Base-by-base conservation (phyloP, 2,329 filamentous ascomycete species). In the Elsinoe australis region DNA sequence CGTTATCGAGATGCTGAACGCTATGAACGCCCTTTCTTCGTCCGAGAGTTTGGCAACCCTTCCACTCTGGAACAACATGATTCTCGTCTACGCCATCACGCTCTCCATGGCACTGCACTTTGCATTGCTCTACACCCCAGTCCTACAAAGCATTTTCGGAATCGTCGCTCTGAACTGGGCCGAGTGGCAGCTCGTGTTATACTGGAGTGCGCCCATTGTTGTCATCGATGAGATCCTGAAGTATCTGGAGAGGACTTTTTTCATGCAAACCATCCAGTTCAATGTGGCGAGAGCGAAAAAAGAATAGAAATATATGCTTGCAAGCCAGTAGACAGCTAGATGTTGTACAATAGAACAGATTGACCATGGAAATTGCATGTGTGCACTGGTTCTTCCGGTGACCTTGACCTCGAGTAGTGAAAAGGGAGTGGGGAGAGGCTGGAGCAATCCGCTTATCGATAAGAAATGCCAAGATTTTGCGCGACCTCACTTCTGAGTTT, bases 1-100 rank as follows among this genome's bases (percentile, higher is more conserved):
- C 36, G 88, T 95, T 52, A 96, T 98, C 61, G 92, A 98, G 71
- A 98, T 98, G 92, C 79, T 98, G 64, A 98, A 98, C 69, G 92
- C 92, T 58, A 90, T 96, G 84, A 98, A 98, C 64, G 92, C 90
- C 0, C 77, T 98, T 24, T 95, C 88, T 1, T 95, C 88, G 1
- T 94, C 87, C 66, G 92, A 98, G 69, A 94, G 87, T 12, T 80
- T 98, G 9, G 69, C 98, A 49, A 95, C 89, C 2, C 78, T 98
- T 53, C 90, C 89, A 7, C 73, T 98, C n/a, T 95, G 90, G 90
- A 80, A 90, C 63, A 98, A 98, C 71, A 92, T 95, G 83, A 92
- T 95, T 76, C 82, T 98, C 14, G 87, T 98, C 49, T 95, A 94
- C 60, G 94, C 92, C 53, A 95, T 98, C 62, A 74, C 78, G 8